A percentile compares a stretch with the other conserved stretches of the same genome.
Conservation (phyloP, 2,329 filamentous ascomycete species). For the Eurotiales sp. region DNA sequence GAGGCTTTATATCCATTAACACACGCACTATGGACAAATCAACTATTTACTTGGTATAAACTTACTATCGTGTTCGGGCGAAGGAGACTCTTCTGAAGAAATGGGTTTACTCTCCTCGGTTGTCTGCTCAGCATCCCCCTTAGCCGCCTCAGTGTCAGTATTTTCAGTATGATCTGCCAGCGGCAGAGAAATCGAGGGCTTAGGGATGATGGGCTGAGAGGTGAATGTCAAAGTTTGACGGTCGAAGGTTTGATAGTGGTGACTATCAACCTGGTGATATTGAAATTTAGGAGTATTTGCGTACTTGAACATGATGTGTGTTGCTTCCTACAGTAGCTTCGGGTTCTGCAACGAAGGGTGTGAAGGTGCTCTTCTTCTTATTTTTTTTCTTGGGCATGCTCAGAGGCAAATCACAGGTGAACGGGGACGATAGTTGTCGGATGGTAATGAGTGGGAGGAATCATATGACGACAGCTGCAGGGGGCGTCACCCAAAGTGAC, state of each 20-base stretch:
- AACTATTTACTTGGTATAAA: constrained; percentile 1
- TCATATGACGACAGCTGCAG: constrained; percentile 11
- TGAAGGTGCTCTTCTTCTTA: constrained; percentile 34
- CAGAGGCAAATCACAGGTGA: constrained; percentile 32
- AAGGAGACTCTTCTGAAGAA: constrained; percentile 23
- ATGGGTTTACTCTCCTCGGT: constrained; percentile 23
- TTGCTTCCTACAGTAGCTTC: constrained; percentile 26
- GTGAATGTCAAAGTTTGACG: constrained; percentile 34
- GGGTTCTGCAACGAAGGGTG: constrained; percentile 24
- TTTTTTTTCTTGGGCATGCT: constrained; percentile 30
- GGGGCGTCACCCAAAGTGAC: constrained; percentile 2
- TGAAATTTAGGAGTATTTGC: constrained; percentile 40
- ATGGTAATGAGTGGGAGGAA: constrained; percentile 7
- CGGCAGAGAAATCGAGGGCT: constrained; percentile 31
- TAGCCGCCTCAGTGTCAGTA: constrained; percentile 31
- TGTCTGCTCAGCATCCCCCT: constrained; percentile 23
- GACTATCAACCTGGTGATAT: constrained; percentile 41
- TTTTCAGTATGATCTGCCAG: constrained; percentile 34
- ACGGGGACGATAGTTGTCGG: not conserved
- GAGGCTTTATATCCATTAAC: constrained; percentile 7
- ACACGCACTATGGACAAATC: not conserved
- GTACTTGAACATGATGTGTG: constrained; percentile 44
- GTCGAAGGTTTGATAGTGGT: constrained; percentile 44
- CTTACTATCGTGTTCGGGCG: constrained; percentile 30
- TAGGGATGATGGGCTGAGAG: constrained; percentile 33